Conservation (phyloP, 2,329 filamentous ascomycete species). For the Pseudomassariella vexata region DNA sequence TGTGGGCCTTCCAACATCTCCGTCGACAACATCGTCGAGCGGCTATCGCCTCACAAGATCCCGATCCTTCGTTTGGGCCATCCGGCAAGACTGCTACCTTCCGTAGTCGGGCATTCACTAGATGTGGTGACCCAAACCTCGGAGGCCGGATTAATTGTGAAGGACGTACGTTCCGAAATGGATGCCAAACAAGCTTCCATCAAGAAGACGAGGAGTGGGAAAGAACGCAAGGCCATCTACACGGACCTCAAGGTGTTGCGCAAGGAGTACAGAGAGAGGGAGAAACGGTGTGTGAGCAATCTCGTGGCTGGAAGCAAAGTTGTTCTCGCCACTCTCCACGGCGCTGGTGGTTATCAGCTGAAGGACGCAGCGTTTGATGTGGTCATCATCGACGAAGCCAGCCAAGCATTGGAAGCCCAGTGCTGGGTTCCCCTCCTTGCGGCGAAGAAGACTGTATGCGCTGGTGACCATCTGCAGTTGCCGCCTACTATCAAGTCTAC, state of each 20-base stretch:
- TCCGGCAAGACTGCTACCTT: slow-evolving; percentile 82
- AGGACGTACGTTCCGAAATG: slow-evolving; percentile 87
- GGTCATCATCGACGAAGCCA: slow-evolving; percentile 92
- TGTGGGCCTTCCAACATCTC: slow-evolving; percentile 96
- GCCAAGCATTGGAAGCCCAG: slow-evolving; percentile 91
- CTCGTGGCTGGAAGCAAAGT: slow-evolving; percentile 76
- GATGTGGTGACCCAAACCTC: slow-evolving; percentile 88
- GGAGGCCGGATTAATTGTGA: slow-evolving; percentile 82
- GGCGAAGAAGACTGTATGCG: slow-evolving; percentile 79
- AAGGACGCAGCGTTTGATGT: slow-evolving; percentile 81
- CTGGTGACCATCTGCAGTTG: slow-evolving; percentile 89
- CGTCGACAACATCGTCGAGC: slow-evolving; percentile 96
- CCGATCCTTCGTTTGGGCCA: slow-evolving; percentile 88
- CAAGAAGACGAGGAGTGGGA: slow-evolving; percentile 76
- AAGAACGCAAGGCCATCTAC: slow-evolving; percentile 78
- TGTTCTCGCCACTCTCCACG: slow-evolving; percentile 87
- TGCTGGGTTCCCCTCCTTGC: slow-evolving; percentile 89
- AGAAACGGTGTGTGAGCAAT: slow-evolving; percentile 72
- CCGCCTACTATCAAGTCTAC: slow-evolving; percentile 89
- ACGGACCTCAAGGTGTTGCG: slow-evolving; percentile 77
- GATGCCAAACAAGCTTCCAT: slow-evolving; percentile 86
- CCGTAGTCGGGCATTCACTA: slow-evolving; percentile 82
- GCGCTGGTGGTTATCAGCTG: slow-evolving; percentile 79
- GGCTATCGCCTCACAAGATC: slow-evolving; percentile 76
- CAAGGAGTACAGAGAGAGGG: slow-evolving; percentile 82